Evolutionary conservation across 805 yeast species (phyloP).

Genomic region (Pichia eremophila): DNA sequence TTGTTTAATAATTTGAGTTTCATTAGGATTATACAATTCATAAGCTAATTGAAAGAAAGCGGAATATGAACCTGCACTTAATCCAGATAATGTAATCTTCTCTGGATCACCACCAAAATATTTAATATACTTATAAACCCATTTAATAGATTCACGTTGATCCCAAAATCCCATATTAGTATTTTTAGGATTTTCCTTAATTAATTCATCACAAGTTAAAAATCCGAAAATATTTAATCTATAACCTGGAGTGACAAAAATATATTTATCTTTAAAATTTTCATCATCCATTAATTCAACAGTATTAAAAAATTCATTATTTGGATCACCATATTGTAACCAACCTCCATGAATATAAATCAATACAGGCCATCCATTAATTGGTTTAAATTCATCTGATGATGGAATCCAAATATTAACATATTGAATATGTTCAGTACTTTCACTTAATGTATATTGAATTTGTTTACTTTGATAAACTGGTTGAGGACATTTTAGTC

Average conservation of each 20-base stretch:
- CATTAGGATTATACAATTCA: conserved; percentile 34
- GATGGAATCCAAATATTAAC: conserved; percentile 32
- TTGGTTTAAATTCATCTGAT: conserved; percentile 22
- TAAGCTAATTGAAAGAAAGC: conserved; percentile 33
- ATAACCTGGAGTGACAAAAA: conserved; percentile 30
- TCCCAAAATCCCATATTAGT: conserved; percentile 36
- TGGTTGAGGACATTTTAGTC: conserved; percentile 31
- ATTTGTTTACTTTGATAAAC: conserved; percentile 18
- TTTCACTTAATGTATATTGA: conserved; percentile 17
- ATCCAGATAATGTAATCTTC: conserved; percentile 34
- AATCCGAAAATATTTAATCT: conserved; percentile 33
- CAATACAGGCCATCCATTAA: conserved; percentile 33
- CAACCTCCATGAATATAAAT: conserved; percentile 36
- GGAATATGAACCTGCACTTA: conserved; percentile 38
- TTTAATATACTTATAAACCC: conserved; percentile 34
- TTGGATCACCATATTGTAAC: conserved; percentile 28
- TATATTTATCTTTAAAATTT: conserved; percentile 24
- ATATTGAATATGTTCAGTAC: conserved; percentile 26
- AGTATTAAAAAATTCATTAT: conserved; percentile 16
- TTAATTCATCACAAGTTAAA: conserved; percentile 28
- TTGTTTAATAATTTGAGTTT: conserved; percentile 29
- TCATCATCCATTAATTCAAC: conserved; percentile 17
- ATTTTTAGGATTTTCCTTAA: conserved; percentile 22
- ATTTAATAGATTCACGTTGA: conserved; percentile 35
- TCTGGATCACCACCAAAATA: conserved; percentile 39